Evolutionary conservation across 2,329 filamentous ascomycete species (phyloP), one percentile per base, ranked within the genome.

Genomic region (Ustulina deusta): DNA sequence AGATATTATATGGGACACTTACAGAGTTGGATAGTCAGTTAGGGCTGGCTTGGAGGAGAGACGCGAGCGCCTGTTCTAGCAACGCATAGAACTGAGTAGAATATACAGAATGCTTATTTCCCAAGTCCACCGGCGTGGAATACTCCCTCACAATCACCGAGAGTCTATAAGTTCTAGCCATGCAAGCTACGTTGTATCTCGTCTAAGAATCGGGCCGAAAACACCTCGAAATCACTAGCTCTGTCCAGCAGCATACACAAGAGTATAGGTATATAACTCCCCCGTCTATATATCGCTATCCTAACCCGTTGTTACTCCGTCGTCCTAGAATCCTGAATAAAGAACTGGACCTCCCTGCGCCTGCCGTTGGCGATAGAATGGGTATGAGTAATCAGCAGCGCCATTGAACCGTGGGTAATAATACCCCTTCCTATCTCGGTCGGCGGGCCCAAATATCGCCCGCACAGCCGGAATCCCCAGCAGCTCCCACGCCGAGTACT

Each of bases 11-110:
- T 11, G 9, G 20, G 36, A 38, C 29, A 29, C 20, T n/a, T 52
- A 61, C 34, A 60, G 38, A 54, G 13, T 67, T 63, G 55, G 61
- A 32, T 62, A 11, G 44, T 51, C 27, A 38, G 17, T 48, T 51
- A 60, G 13, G 58, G 36, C 22, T 67, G 36, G 38, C 11, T 48
- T 54, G 9, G 6, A 29, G 32, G 22, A 48, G 48, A 40, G 40
- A 27, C 48, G 32, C 27, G 27, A 69, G 51, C 34, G 25, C 52
- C 3, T 69, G 40, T 38, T 66, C 13, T 61, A 63, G 54, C 29
- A 60, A 32, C n/a, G 55, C 63, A 68, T 70, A 68, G 62, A 62
- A 56, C 17, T 58, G 20, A 60, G 48, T 40, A 40, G 49, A 57
- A 58, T 65, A 61, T 61, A 70, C 38, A 52, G n/a, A 36, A 59